Base-by-base conservation (phyloP, 2,329 filamentous ascomycete genomes). In the Chaetoscypha palmicola region DNA sequence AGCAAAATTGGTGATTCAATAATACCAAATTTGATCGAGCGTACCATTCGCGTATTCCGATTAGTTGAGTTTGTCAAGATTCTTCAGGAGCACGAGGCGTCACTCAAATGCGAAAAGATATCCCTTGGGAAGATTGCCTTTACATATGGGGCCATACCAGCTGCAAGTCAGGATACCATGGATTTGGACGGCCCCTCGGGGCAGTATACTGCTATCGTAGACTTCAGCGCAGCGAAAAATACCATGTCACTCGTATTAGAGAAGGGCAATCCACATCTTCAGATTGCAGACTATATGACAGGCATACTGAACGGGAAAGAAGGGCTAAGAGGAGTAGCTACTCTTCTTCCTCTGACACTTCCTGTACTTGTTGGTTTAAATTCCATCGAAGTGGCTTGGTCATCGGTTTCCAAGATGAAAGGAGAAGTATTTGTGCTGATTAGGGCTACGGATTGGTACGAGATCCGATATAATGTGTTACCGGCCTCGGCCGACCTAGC, bases 31-130 rank as follows among this genome's bases (percentile, higher is more conserved):
- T 52, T 64, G 4, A 48, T 54, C n/a, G 55, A 62, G 30, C 54
- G 54, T 16, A 38, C 58, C 68, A 71, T 49, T 68, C 72, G 39
- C 73, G 80, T 92, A 45, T 78, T 85, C 56, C 76, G 82, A 16
- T 71, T 92, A 21, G 79, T 87, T 30, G 74, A 75, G 33, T 86
- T 86, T 56, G 69, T 88, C 20, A 74, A 79, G 34, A 78, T 81
- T 1, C 74, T 90, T 49, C 69, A 77, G 43, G 67, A 70, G 49
- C 69, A 76, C 52, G 67, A 69, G 36, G 70, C 69, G 12, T 69
- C 73, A 40, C 73, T 85, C 26, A 67, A 68, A 33, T 74, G 75
- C 58, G 72, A 81, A 52, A 67, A 72, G 31, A 71, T 83, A 43
- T 78, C 75, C 12, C 68, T 91, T 43, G 68, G 70, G 52, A 69